phyloP scores from a whole-genome alignment of 306 rosid species.

The Cucurbita maxima region DNA sequence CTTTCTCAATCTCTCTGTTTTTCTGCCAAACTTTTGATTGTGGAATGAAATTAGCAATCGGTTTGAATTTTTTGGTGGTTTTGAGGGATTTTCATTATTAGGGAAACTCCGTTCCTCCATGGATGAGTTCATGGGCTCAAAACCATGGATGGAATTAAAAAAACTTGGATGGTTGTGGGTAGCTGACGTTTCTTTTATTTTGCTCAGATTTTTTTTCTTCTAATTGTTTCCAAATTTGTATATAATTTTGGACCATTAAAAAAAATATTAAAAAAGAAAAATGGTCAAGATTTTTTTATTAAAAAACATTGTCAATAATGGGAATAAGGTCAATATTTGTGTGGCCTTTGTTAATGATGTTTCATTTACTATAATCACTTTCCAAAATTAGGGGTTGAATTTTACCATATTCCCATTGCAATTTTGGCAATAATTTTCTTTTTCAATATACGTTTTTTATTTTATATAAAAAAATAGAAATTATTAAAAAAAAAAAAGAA shows the following conservation, averaged over 20 bases:
- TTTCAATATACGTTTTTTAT: too few relatives aligned
- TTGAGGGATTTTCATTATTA: neutral
- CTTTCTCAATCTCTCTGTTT: neutral
- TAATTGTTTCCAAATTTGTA: neutral
- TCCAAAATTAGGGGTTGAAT: neutral
- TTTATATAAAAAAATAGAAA: too few relatives aligned
- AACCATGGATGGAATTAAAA: too few relatives aligned
- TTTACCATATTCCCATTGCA: neutral
- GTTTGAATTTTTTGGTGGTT: neutral
- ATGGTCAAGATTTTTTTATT: too few relatives aligned
- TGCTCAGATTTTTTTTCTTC: neutral
- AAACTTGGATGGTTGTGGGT: neutral
- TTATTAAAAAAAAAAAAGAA: too few relatives aligned
- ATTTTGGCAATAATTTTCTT: neutral
- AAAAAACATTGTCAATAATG: neutral
- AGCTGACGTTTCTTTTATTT: neutral
- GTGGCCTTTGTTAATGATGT: neutral
- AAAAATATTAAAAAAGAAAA: too few relatives aligned
- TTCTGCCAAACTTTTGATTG: neutral
- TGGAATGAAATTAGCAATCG: neutral
- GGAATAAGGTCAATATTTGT: neutral
- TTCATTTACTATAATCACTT: neutral
- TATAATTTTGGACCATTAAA: neutral
- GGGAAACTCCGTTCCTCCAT: neutral
- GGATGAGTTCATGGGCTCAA: neutral